Evolutionary conservation across 768 basidiomycete genomes (phyloP).

Genomic region (Mycena maculata): DNA sequence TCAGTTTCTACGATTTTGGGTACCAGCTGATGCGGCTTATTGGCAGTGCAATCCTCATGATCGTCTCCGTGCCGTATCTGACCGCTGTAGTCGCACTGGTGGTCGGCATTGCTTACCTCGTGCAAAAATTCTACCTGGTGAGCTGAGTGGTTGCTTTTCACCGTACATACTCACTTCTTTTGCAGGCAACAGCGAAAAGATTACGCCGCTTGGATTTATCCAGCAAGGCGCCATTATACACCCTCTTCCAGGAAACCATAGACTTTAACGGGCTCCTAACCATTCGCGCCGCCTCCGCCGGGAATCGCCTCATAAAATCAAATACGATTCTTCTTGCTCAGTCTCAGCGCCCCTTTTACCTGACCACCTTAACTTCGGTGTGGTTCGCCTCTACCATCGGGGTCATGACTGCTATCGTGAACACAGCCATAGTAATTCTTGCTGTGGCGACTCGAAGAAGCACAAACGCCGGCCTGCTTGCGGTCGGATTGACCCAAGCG

Average conservation of each 20-base stretch:
- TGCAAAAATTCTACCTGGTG: conserved; percentile 39
- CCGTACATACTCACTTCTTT: conserved; percentile 51
- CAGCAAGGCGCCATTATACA: conserved; percentile 60
- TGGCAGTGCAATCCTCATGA: conserved; percentile 66
- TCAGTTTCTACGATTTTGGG: conserved; percentile 59
- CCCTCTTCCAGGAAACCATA: conserved; percentile 36
- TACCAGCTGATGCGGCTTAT: conserved; percentile 58
- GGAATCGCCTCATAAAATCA: conserved; percentile 52
- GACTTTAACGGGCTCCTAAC: conserved; percentile 51
- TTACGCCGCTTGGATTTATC: conserved; percentile 27
- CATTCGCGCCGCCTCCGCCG: conserved; percentile 75
- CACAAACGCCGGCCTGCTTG: conserved; percentile 25
- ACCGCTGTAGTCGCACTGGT: conserved; percentile 62
- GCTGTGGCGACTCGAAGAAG: conserved; percentile 26
- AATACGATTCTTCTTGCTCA: conserved; percentile 17
- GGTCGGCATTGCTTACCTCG: conserved; percentile 54
- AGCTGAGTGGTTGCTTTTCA: conserved; percentile 43
- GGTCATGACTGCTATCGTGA: conserved; percentile 26
- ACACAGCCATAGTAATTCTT: conserved; percentile 27
- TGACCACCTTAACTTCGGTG: conserved; percentile 18
- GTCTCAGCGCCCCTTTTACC: conserved; percentile 24
- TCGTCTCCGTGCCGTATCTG: conserved; percentile 67
- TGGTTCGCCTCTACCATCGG: conserved; percentile 29
- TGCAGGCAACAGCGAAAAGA: conserved; percentile 63
- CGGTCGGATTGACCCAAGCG: conserved; percentile 27